Evolutionary conservation across 2,329 filamentous ascomycete genomes (phyloP), one percentile per base, ranked within the genome.

Genomic region (Podosphaera fusca): DNA sequence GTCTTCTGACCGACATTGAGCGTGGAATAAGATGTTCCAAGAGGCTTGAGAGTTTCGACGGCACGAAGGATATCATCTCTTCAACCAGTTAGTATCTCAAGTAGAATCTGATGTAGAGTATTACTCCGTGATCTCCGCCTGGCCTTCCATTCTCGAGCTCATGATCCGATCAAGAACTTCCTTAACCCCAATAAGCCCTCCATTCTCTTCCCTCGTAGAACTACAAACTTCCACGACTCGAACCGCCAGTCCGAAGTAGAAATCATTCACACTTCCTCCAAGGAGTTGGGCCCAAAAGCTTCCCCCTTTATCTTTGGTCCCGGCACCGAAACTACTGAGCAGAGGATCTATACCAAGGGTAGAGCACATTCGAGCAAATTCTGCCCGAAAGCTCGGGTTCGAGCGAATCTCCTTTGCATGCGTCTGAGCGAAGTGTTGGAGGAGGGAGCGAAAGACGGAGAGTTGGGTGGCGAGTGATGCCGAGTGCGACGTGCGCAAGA

Each of bases 191-290:
- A 98, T 87, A 64, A 98, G 73, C 0, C 92, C 92, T 5, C 92
- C 92, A 68, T 98, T 98, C 70, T 95, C 90, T 3, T 79, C 80
- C 56, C 92, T 76, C 50, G 88, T 95, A 56, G 83, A 80, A 4
- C 87, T 77, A 67, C 92, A 98, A 6, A 95, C 81, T 69, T 96
- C 90, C 4, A 98, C 92, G 0, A 96, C 85, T 55, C 87, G 78
- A n/a, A 96, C 90, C 1, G 88, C 92, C 51, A 98, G 80, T 73
- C 94, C 90, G 69, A 96, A 96, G 72, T 96, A 98, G 68, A 98
- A 98, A 69, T 98, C 92, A 68, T 95, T 94, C 63, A 98, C 89
- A 64, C 82, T 88, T 59, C 85, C 80, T 35, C 92, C 92, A 29
- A 96, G 76, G 60, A 96, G 79, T 72, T 95, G 89, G 7, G 87